Percentiles rank a stretch among this genome's conserved stretches.
These are phyloP conservation scores for Starmerella sirachaensis DNA, from an alignment of 805 yeast genomes.

Conservation along the genomic window DNA sequence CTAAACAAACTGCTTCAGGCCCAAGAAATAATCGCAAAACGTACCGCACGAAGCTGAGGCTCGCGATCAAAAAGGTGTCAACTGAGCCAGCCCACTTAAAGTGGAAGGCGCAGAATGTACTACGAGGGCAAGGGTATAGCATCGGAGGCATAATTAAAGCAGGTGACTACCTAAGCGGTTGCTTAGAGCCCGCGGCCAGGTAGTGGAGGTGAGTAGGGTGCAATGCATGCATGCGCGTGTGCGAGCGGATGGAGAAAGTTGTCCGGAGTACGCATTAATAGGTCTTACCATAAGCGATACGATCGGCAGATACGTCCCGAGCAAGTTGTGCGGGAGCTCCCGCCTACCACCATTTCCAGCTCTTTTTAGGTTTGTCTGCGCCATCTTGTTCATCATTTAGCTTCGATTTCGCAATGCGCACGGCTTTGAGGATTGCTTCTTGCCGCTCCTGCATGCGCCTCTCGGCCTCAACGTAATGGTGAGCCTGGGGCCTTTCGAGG, in stretches of 20 bases:
- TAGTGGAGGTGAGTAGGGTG: too few species aligned
- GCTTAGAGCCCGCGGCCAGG: too few species aligned
- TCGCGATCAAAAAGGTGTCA: background rate
- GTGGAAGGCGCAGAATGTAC: too few species aligned
- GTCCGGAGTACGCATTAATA: too few species aligned
- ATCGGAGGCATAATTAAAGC: background rate
- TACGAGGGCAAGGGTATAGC: background rate
- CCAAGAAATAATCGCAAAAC: background rate
- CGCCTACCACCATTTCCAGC: constrained; percentile 7
- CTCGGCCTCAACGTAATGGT: constrained; percentile 66
- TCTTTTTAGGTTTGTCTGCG: background rate
- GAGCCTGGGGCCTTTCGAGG: constrained; percentile 55
- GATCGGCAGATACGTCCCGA: too few species aligned
- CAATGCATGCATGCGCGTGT: too few species aligned
- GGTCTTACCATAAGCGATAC: too few species aligned
- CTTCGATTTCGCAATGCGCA: constrained; percentile 34
- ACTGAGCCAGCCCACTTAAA: too few species aligned
- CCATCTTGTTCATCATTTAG: constrained; percentile 5
- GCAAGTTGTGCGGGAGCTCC: background rate
- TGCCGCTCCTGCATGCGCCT: constrained; percentile 56
- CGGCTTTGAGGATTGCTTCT: constrained; percentile 38
- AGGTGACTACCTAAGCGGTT: background rate
- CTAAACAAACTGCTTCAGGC: background rate
- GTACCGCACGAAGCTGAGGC: background rate
- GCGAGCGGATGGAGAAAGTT: too few species aligned